Base-by-base conservation (phyloP, 768 basidiomycete genomes). In the Phylloporus scabripes region DNA sequence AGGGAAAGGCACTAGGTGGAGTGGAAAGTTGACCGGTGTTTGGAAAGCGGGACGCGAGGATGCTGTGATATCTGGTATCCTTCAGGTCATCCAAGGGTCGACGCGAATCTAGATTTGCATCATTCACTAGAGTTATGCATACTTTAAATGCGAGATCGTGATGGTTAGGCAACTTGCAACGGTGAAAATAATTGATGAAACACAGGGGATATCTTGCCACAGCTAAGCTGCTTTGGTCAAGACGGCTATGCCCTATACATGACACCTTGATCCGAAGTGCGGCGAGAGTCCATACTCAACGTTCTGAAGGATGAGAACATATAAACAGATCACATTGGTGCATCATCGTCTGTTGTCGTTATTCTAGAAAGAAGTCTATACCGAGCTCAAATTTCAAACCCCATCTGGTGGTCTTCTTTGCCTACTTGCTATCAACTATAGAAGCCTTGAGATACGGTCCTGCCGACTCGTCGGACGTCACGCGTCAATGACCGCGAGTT, bases 1-100 rank as follows among this genome's bases (percentile, higher is more conserved):
- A 10, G 87, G 88, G 4, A 88, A 85, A 59, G 87, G 85, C 1
- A 55, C 70, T 15, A 78, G 76, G 56, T 90, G 87, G 83, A 88
- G 87, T 52, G 87, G 88, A 9, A 85, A 89, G 62, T 76, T 74
- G 48, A 72, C 64, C 7, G 87, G 87, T 0, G 64, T 64, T 33
- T 63, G 64, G 62, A 66, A 53, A 41, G 45, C 42, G 26, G 49
- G 61, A 23, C 55, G 61, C 7, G 64, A 63, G 45, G 56, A 53
- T 7, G 36, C 38, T 4, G 24, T 46, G 17, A 45, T 64, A 28
- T 55, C 56, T 31, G 62, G 54, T 33, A 45, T 51, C 48, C 54
- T 63, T 38, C 48, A 36, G 33, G 49, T 5, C 12, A 40, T 59
- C 28, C 49, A 34, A 48, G 41, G 33, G 53, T 55, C 52, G 34